phyloP scores from a whole-genome alignment of 352 stramenopile genomes.

The Globisporangium ultimum region DNA sequence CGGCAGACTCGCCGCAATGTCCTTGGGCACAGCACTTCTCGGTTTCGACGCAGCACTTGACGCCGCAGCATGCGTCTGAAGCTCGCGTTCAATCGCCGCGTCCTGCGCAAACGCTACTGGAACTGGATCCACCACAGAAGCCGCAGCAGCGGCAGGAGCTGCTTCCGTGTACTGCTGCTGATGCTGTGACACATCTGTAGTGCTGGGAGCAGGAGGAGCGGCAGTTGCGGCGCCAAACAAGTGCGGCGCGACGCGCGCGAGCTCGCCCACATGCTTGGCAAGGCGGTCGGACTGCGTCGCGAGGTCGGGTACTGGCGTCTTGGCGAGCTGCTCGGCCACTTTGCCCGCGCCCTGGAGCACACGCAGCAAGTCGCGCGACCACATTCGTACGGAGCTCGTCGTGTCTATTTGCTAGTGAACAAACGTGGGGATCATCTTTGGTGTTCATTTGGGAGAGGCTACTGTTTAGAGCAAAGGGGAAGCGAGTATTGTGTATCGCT shows the following conservation, averaged over 20 bases:
- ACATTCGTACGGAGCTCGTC: constrained; percentile 29
- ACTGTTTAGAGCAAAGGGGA: no score
- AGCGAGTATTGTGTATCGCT: no score
- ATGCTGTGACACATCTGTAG: background rate
- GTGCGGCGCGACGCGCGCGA: constrained; percentile 44
- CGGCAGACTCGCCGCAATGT: background rate
- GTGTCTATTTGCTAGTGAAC: no score
- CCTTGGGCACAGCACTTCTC: background rate
- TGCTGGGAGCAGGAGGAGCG: background rate
- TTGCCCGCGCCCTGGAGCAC: constrained; percentile 69
- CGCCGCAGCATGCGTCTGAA: background rate
- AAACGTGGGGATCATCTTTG: no score
- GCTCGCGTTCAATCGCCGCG: constrained; percentile 1
- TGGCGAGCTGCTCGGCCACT: constrained; percentile 51
- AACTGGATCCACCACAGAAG: background rate
- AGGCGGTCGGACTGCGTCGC: constrained; percentile 26
- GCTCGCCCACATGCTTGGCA: constrained; percentile 37
- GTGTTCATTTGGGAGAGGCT: no score
- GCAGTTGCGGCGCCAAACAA: constrained; percentile 22
- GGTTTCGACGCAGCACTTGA: background rate
- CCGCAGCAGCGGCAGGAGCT: background rate
- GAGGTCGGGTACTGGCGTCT: constrained; percentile 30
- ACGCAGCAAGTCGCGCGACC: constrained; percentile 62
- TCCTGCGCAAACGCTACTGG: constrained; percentile 1
- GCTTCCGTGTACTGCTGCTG: constrained; percentile 5